phyloP scores from a whole-genome alignment of 768 basidiomycete species.

The Lentinula sp. region DNA sequence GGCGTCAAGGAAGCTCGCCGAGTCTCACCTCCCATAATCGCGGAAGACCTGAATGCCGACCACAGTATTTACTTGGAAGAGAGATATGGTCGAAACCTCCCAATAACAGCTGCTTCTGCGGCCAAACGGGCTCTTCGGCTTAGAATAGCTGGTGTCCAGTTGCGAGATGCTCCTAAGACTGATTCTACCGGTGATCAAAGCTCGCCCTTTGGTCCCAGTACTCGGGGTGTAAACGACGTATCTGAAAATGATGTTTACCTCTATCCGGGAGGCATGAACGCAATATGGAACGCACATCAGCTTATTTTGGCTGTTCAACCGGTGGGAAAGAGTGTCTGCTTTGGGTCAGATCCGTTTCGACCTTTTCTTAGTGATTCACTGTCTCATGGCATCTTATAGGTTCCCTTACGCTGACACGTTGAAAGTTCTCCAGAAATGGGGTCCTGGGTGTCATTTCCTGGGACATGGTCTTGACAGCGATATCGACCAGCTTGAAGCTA shows the following conservation, averaged over 20 bases:
- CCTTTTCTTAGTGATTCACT: not conserved
- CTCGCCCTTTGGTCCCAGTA: slow-evolving; percentile 52
- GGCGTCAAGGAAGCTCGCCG: slow-evolving; percentile 27
- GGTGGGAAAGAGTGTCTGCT: slow-evolving; percentile 81
- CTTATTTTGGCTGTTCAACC: slow-evolving; percentile 49
- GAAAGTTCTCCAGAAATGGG: slow-evolving; percentile 94
- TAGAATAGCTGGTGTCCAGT: slow-evolving; percentile 80
- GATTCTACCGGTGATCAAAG: slow-evolving; percentile 37
- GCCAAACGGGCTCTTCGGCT: slow-evolving; percentile 87
- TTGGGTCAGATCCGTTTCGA: slow-evolving; percentile 62
- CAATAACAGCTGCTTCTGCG: slow-evolving; percentile 59
- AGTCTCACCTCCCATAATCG: not conserved
- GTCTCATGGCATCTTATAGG: slow-evolving; percentile 29
- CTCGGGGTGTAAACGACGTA: slow-evolving; percentile 61
- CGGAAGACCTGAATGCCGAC: slow-evolving; percentile 54
- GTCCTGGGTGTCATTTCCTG: slow-evolving; percentile 86
- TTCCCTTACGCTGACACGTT: slow-evolving; percentile 96
- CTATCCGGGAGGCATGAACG: slow-evolving; percentile 85
- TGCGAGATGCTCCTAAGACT: slow-evolving; percentile 48
- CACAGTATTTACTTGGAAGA: slow-evolving; percentile 82
- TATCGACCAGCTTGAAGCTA: slow-evolving; percentile 61
- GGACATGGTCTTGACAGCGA: slow-evolving; percentile 75
- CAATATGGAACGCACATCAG: slow-evolving; percentile 90
- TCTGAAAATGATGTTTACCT: slow-evolving; percentile 87
- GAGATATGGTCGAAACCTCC: slow-evolving; percentile 89